Percentiles rank a stretch among this genome's conserved stretches.
Conservation (phyloP, 352 stramenopile species). For the Phytopythium helicoides region DNA sequence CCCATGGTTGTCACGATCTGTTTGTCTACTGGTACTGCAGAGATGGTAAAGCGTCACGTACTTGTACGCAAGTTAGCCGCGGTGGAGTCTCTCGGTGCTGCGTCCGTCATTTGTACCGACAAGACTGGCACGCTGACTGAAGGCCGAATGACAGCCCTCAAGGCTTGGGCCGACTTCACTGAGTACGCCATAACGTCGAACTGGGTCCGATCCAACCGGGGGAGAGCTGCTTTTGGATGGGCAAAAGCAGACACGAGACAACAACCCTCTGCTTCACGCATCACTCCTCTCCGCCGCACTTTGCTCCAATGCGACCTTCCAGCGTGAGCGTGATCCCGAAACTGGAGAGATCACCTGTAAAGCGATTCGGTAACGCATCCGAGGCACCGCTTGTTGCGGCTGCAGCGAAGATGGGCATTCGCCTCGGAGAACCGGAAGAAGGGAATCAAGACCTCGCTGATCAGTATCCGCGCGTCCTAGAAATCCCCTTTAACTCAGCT, state of each 20-base stretch:
- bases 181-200: conserved; percentile 68
- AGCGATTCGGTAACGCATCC: conserved; percentile 67
- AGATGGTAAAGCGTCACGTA: conserved; percentile 78
- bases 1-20: conserved; percentile 86
- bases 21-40: conserved; percentile 60
- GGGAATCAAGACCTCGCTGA: conserved; percentile 18
- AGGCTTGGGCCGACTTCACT: conserved; percentile 71
- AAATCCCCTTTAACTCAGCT: conserved; percentile 95
- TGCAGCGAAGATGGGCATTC: conserved; percentile 55
- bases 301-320: conserved; percentile 75
- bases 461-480: conserved; percentile 64
- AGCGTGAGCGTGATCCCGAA: conserved; percentile 32
- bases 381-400: conserved; percentile 73
- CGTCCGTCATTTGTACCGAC: conserved; percentile 92
- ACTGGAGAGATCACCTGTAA: conserved; percentile 24
- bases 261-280: conserved; percentile 48
- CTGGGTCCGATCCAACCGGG: conserved; percentile 45
- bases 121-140: conserved; percentile 95
- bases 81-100: conserved; percentile 84
- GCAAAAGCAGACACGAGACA: conserved; percentile 34
- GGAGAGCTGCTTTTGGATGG: conserved; percentile 45
- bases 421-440: conserved; percentile 43
- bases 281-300: conserved; percentile 60
- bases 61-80: conserved; percentile 86
- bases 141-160: conserved; percentile 80